Conservation (phyloP, 2,329 filamentous ascomycete genomes). For the Trichoderma sp. region DNA sequence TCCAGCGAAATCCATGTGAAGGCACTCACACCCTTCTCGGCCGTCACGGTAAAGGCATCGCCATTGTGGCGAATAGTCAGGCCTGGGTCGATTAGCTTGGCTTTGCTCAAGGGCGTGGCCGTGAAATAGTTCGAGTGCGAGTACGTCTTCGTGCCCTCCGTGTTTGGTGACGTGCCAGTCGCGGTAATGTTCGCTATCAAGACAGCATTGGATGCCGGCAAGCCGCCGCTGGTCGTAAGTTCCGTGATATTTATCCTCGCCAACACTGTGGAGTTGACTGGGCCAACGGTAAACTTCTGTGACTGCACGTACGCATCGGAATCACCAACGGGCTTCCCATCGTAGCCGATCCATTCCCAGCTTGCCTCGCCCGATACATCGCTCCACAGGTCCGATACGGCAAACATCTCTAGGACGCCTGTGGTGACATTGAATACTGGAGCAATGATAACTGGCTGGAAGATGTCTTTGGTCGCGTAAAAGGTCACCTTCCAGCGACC, state of each 20-base stretch:
- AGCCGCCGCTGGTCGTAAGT: not conserved
- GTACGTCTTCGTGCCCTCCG: slow-evolving; percentile 6
- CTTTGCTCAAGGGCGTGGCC: slow-evolving; percentile 16
- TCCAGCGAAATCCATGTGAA: slow-evolving; percentile 16
- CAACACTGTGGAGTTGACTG: slow-evolving; percentile 16
- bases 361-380: slow-evolving; percentile 14
- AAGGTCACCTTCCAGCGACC: slow-evolving; percentile 19
- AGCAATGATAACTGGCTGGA: slow-evolving; percentile 15
- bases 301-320: not conserved
- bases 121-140: slow-evolving; percentile 15
- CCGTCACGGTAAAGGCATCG: not conserved
- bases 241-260: slow-evolving; percentile 8
- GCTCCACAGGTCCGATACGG: slow-evolving; percentile 3
- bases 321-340: slow-evolving; percentile 12
- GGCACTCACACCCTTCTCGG: slow-evolving; percentile 15
- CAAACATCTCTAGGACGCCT: slow-evolving; percentile 6
- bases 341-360: slow-evolving; percentile 18
- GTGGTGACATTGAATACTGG: slow-evolving; percentile 16
- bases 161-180: slow-evolving; percentile 7
- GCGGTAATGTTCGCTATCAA: slow-evolving; percentile 16
- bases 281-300: slow-evolving; percentile 4
- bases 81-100: not conserved
- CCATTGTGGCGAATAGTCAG: not conserved
- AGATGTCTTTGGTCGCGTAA: slow-evolving; percentile 19
- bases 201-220: slow-evolving; percentile 5